These are phyloP conservation scores for Dissophora globulifera DNA, from an alignment of 192 early-diverging fungal genomes.

Conservation along the genomic window DNA sequence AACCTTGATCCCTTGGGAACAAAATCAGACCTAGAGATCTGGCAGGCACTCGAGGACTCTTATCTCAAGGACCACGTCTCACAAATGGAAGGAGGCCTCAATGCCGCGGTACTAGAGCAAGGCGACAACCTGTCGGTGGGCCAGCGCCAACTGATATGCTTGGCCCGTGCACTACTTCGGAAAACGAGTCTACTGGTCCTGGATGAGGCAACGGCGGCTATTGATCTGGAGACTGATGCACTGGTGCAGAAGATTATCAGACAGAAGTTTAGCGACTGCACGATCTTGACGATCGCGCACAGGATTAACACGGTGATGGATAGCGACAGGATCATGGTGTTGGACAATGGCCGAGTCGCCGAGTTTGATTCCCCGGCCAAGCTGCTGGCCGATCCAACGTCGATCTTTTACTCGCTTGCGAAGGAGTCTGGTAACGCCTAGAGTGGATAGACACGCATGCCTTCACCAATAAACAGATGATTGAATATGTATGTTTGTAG, in stretches of 20 bases:
- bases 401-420: conserved; percentile 57
- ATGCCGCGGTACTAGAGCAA: conserved; percentile 75
- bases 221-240: conserved; percentile 88
- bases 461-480: too few relatives aligned
- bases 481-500: too few relatives aligned
- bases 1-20: conserved; percentile 68
- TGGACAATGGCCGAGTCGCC: conserved; percentile 66
- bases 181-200: conserved; percentile 59
- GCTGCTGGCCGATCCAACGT: conserved; percentile 57
- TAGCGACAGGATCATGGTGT: conserved; percentile 85
- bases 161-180: conserved; percentile 78
- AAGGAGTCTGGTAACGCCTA: conserved; percentile 30
- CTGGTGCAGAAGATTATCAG: conserved; percentile 90
- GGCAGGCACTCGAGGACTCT: conserved; percentile 74
- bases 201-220: conserved; percentile 65
- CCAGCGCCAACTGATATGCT: conserved; percentile 77
- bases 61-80: conserved; percentile 75
- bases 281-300: conserved; percentile 92
- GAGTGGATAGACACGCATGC: background rate
- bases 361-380: conserved; percentile 71
- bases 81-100: conserved; percentile 72
- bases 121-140: conserved; percentile 90
- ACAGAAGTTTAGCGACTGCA: conserved; percentile 75
- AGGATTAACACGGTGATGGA: conserved; percentile 85
- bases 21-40: conserved; percentile 66